Evolutionary conservation across 441 rosid genomes (phyloP), one percentile per base, ranked within the genome.

Genomic region (Manihot esculenta): DNA sequence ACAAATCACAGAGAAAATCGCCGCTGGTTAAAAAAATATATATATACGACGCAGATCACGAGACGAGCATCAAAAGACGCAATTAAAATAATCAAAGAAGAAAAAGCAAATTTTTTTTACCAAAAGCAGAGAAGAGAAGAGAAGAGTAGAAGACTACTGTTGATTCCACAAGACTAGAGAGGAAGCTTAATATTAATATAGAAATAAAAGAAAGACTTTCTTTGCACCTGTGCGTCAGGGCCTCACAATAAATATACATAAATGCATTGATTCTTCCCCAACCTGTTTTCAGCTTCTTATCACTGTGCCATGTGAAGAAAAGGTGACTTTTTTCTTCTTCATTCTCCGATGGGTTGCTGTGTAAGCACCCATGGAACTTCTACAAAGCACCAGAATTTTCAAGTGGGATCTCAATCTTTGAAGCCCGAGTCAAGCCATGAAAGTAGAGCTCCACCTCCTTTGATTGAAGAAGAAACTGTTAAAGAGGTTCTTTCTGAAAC

Each of bases 401-500:
- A 41, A 42, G 23, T 1, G 63, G 76, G 72, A 64, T 64, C 74
- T 45, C 72, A 55, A 12, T 48, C 70, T 57, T 42, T 71, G 45
- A 49, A 77, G 15, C 71, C 74, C 18, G 67, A 78, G 13, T 69
- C 70, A 35, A 44, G 66, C 73, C 71, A 55, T 48, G 86, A 84
- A 51, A 82, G 65, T 17, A 80, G 83, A 75, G 79, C 83, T 42
- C 85, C 88, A 3, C 86, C 88, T 18, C 80, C 87, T 62, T 63
- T 83, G 3, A 48, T 70, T 69, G 76, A 84, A 47, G 88, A 82
- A 76, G 96, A 88, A 66, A 84, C 87, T 0, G 92, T 88, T 2
- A 90, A 90, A 74, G 92, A 91, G 80, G 89, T 87, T 2, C 81
- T 91, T 66, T 84, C 94, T 12, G 93, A 87, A 74, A 85, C 85